A percentile compares a stretch with the other conserved stretches of the same genome.
Evolutionary conservation across 1,139 yeast species (phyloP).

Genomic region (Debaryomyces subglobosus): DNA sequence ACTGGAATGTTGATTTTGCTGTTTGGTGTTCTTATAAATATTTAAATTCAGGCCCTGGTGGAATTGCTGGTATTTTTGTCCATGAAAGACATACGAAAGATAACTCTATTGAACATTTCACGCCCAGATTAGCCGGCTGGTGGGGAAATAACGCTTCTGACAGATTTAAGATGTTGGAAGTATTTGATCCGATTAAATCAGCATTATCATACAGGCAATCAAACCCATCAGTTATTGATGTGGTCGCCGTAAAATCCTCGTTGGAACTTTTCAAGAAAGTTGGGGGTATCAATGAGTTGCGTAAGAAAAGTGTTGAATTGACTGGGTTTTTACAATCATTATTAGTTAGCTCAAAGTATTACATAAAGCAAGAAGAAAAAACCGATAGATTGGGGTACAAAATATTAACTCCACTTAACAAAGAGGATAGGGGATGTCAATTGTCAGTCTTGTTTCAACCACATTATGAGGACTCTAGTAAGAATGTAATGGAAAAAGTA

Average conservation of each 20-base stretch:
- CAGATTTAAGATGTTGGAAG: slow-evolving; percentile 79
- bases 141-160: slow-evolving; percentile 83
- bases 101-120: slow-evolving; percentile 33
- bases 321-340: slow-evolving; percentile 59
- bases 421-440: slow-evolving; percentile 75
- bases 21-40: slow-evolving; percentile 94
- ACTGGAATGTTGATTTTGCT: slow-evolving; percentile 92
- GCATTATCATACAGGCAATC: slow-evolving; percentile 90
- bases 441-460: slow-evolving; percentile 72
- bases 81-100: slow-evolving; percentile 53
- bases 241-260: slow-evolving; percentile 69
- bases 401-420: slow-evolving; percentile 70
- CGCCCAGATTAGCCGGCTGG: slow-evolving; percentile 91
- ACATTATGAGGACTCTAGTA: slow-evolving; percentile 31
- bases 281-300: slow-evolving; percentile 65
- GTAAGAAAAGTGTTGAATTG: slow-evolving; percentile 58
- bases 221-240: slow-evolving; percentile 88
- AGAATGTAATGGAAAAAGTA: slow-evolving; percentile 66
- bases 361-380: slow-evolving; percentile 30
- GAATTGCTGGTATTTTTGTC: slow-evolving; percentile 81
- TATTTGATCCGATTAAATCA: slow-evolving; percentile 76
- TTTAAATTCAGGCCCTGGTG: slow-evolving; percentile 91
- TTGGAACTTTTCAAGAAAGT: slow-evolving; percentile 59
- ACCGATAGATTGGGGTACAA: slow-evolving; percentile 50
- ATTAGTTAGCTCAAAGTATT: slow-evolving; percentile 48